These are phyloP conservation scores for Salix udensis DNA, from an alignment of 345 rosid genomes.

Conservation along the genomic window DNA sequence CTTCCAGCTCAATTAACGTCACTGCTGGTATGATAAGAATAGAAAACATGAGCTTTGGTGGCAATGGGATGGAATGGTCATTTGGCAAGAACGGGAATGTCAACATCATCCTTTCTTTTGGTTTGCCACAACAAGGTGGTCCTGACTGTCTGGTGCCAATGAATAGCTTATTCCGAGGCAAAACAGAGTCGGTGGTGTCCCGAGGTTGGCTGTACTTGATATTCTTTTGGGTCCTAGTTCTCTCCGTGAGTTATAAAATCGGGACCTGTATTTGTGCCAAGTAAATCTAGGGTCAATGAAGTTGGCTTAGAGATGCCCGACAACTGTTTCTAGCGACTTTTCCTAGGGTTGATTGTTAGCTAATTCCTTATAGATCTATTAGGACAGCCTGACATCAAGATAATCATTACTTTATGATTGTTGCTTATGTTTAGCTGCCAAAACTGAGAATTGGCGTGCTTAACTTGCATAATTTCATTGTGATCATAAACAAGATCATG, in stretches of 20 bases:
- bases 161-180: slow-evolving; percentile 26
- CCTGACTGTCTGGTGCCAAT: slow-evolving; percentile 14
- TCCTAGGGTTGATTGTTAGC: slow-evolving; percentile 3
- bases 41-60: slow-evolving; percentile 34
- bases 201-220: slow-evolving; percentile 43
- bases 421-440: slow-evolving; percentile 12
- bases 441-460: neutral
- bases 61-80: slow-evolving; percentile 52
- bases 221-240: slow-evolving; percentile 62
- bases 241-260: slow-evolving; percentile 61
- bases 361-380: slow-evolving; percentile 18
- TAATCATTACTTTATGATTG: slow-evolving; percentile 1
- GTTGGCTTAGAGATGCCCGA: slow-evolving; percentile 2
- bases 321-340: slow-evolving; percentile 5
- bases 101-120: slow-evolving; percentile 51
- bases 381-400: slow-evolving; percentile 4
- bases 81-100: slow-evolving; percentile 50
- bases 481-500: neutral
- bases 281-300: slow-evolving; percentile 18
- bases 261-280: slow-evolving; percentile 49
- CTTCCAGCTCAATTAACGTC: slow-evolving; percentile 71
- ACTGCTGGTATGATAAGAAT: slow-evolving; percentile 81
- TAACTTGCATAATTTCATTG: neutral
- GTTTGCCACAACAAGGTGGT: slow-evolving; percentile 32
- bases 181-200: slow-evolving; percentile 38